Percentiles rank a stretch among this genome's conserved stretches.
phyloP scores from a whole-genome alignment of 441 rosid species.

The Macaranga tanarius region DNA sequence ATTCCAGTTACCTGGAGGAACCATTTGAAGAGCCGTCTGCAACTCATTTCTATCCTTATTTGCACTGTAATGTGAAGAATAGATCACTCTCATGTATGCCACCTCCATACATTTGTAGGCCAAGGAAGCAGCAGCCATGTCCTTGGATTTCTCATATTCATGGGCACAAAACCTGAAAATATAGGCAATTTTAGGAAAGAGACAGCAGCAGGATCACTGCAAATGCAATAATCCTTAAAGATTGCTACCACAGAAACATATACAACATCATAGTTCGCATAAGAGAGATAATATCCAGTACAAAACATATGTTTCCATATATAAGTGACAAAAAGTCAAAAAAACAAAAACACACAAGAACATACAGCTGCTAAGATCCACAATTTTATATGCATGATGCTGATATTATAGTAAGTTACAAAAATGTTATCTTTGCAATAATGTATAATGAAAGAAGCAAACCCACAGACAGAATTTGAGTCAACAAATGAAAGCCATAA shows the following conservation, averaged over 20 bases:
- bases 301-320: background rate
- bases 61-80: conserved; percentile 58
- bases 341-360: background rate
- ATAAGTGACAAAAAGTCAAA: background rate
- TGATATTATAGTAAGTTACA: background rate
- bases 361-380: background rate
- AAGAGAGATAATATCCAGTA: background rate
- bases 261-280: background rate
- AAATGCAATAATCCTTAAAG: background rate
- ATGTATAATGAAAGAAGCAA: background rate
- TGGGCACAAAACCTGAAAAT: conserved; percentile 81
- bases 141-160: conserved; percentile 90
- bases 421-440: background rate
- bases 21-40: conserved; percentile 65
- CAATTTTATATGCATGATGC: background rate
- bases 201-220: conserved; percentile 3
- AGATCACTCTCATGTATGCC: conserved; percentile 88
- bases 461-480: background rate
- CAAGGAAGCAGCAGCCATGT: conserved; percentile 89
- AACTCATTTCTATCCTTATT: conserved; percentile 72
- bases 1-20: conserved; percentile 77
- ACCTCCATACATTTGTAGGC: conserved; percentile 97
- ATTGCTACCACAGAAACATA: conserved; percentile 5
- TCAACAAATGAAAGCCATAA: background rate
- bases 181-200: conserved; percentile 13